Base-by-base conservation (phyloP, 306 rosid genomes). In the Castanea mollissima region DNA sequence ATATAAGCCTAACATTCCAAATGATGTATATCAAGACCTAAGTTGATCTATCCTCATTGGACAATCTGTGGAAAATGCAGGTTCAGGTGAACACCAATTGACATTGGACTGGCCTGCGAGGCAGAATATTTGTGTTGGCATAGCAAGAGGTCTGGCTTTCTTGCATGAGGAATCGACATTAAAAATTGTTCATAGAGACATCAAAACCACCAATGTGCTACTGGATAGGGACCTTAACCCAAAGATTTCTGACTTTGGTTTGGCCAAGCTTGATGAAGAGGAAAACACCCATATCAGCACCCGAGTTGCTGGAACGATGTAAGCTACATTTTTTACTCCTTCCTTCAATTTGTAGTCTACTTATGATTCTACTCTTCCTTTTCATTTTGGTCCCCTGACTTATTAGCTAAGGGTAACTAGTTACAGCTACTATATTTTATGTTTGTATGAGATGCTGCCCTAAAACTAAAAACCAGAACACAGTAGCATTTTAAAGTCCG, bases 161-260 rank as follows among this genome's bases (percentile, higher is more conserved):
- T 78, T 91, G 7, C 92, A 91, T 49, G 92, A 85, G 82, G 95
- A 91, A 76, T 91, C 95, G 3, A 71, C 79, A 44, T 73, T 89
- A 71, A 91, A 89, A 84, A 79, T 91, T 79, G 91, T 91, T 78
- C 92, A 91, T 73, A 87, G 95, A 73, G 92, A 91, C 73, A 91
- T 89, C 85, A 91, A 91, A 82, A 79, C 86, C 60, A 83, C 86
- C 14, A 91, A 91, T 23, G 83, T 89, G 67, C 77, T 91, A 59
- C 88, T 91, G 32, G 93, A 91, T 55, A 58, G 64, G 46, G 76
- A 86, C 74, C 78, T 91, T 41, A 91, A 84, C 67, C 85, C 96
- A 3, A 91, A 87, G 59, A 91, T 91, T 76, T 91, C 96, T 2
- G 92, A 91, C 73, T 91, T 89, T 57, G 96, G 96, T 35, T 84